phyloP scores from a whole-genome alignment of 2,329 filamentous ascomycete species.

The Onygena corvina region DNA sequence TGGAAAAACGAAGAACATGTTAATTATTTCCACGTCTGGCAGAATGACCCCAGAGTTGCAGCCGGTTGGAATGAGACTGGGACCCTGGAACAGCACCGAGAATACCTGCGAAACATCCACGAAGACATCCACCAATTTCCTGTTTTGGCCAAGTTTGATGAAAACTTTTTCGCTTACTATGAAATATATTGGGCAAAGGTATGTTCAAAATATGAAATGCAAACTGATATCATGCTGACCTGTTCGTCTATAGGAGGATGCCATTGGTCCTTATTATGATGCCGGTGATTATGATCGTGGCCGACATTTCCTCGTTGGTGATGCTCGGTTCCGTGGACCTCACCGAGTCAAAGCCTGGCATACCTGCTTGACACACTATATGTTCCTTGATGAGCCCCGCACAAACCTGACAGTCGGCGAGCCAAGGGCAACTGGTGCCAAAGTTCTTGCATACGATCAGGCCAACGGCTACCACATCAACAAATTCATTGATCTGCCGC shows the following conservation, averaged over 20 bases:
- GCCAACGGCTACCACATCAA: slow-evolving; percentile 61
- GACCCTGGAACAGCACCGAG: slow-evolving; percentile 59
- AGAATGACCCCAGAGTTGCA: slow-evolving; percentile 71
- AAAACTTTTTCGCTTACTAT: slow-evolving; percentile 61
- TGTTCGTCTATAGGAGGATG: slow-evolving; percentile 39
- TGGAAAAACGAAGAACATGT: slow-evolving; percentile 53
- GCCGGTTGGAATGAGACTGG: slow-evolving; percentile 72
- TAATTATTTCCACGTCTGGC: slow-evolving; percentile 63
- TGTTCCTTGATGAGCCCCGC: slow-evolving; percentile 47
- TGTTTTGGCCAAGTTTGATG: slow-evolving; percentile 59
- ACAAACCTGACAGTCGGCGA: slow-evolving; percentile 48
- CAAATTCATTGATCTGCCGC: slow-evolving; percentile 59
- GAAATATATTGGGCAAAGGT: slow-evolving; percentile 68
- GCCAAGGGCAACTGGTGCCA: slow-evolving; percentile 58
- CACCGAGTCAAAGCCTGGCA: slow-evolving; percentile 49
- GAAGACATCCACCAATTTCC: slow-evolving; percentile 60
- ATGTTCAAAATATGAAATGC: slow-evolving; percentile 15
- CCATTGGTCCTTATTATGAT: slow-evolving; percentile 47
- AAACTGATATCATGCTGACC: slow-evolving; percentile 6
- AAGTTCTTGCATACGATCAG: slow-evolving; percentile 62
- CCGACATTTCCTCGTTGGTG: slow-evolving; percentile 49
- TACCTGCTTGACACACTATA: slow-evolving; percentile 47
- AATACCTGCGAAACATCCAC: slow-evolving; percentile 57
- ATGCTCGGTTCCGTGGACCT: slow-evolving; percentile 43
- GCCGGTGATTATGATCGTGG: slow-evolving; percentile 48